A percentile compares a stretch with the other conserved stretches of the same genome.
phyloP scores from a whole-genome alignment of 2,329 filamentous ascomycete genomes.

The Coniochaeta ligniaria region DNA sequence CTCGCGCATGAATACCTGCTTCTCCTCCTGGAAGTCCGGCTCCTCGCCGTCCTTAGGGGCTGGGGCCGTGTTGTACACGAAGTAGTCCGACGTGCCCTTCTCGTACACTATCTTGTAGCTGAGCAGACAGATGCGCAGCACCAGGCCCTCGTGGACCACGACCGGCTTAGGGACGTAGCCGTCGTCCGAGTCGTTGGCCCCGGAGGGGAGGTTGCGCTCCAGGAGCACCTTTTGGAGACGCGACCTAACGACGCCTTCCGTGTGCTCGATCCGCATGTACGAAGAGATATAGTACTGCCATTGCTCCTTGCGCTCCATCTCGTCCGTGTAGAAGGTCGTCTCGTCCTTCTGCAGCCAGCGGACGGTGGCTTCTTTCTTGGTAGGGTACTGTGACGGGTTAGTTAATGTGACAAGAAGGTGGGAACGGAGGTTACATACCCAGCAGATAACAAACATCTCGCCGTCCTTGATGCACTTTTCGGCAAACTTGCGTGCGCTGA shows the following conservation, averaged over 20 bases:
- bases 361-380: conserved; percentile 59
- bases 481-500: conserved; percentile 83
- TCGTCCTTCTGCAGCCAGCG: conserved; percentile 64
- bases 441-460: conserved; percentile 84
- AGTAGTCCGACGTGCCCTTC: conserved; percentile 62
- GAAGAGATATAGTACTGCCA: conserved; percentile 98
- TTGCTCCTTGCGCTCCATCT: conserved; percentile 72
- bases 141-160: conserved; percentile 59
- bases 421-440: conserved; percentile 57
- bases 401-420: conserved; percentile 7
- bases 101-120: conserved; percentile 76
- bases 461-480: conserved; percentile 90
- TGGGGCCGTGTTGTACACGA: conserved; percentile 58
- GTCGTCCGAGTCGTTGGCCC: conserved; percentile 55
- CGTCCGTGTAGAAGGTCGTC: conserved; percentile 78
- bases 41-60: conserved; percentile 45
- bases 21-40: conserved; percentile 40
- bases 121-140: conserved; percentile 68
- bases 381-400: conserved; percentile 53
- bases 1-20: conserved; percentile 21
- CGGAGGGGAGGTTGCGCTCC: conserved; percentile 59
- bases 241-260: conserved; percentile 64
- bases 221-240: conserved; percentile 63
- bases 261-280: conserved; percentile 81
- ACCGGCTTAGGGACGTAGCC: conserved; percentile 54